Percentiles rank a stretch among this genome's conserved stretches.
Conservation (phyloP, 2,329 filamentous ascomycete species). For the Bipolaris bicolor region DNA sequence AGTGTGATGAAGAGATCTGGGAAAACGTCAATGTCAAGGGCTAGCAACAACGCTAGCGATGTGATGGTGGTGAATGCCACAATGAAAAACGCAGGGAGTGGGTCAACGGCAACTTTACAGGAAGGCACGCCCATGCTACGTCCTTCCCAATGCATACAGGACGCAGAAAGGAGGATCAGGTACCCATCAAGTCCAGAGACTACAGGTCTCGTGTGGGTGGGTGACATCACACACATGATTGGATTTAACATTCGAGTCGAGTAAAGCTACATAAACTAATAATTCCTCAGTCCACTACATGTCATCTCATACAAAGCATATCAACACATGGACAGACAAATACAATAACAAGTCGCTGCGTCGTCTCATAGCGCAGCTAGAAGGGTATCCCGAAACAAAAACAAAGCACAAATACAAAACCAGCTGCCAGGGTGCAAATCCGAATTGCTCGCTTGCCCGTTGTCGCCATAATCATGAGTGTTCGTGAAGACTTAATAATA, state of each 20-base stretch:
- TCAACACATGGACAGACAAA: background rate
- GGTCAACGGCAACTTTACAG: background rate
- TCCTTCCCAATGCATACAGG: background rate
- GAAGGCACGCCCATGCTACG: background rate
- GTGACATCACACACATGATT: slow-evolving; percentile 3
- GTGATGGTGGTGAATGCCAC: no score
- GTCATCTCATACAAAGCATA: background rate
- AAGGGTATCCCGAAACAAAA: slow-evolving; percentile 24
- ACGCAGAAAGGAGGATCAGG: background rate
- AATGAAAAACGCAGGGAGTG: no score
- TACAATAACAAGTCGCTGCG: slow-evolving; percentile 5
- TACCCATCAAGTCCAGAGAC: background rate
- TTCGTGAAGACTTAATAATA: slow-evolving; percentile 24
- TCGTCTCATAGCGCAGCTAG: slow-evolving; percentile 11
- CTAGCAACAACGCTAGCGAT: no score
- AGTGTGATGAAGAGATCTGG: no score
- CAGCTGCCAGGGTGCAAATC: slow-evolving; percentile 1
- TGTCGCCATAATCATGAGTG: slow-evolving; percentile 1
- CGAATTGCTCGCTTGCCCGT: slow-evolving; percentile 14
- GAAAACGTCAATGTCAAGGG: no score
- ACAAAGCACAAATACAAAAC: slow-evolving; percentile 6
- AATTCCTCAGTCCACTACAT: background rate
- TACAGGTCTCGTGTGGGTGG: background rate
- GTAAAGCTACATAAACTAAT: slow-evolving; percentile 8
- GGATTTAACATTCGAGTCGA: slow-evolving; percentile 18